These are phyloP conservation scores for Comarum palustre DNA, from an alignment of 306 rosid genomes.

Conservation along the genomic window DNA sequence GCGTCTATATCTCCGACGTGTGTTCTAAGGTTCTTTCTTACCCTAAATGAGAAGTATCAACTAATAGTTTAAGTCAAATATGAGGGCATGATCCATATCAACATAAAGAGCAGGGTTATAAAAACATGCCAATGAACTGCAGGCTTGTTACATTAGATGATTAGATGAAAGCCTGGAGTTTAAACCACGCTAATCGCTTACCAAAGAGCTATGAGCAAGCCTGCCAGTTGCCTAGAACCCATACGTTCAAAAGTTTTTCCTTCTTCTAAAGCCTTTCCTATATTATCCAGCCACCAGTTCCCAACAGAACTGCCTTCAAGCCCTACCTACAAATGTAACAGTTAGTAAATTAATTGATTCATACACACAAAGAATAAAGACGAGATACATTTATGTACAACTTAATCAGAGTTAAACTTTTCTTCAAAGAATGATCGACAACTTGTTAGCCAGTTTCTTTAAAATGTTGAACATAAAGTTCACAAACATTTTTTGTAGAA, in stretches of 20 bases:
- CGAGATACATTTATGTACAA: too few species aligned
- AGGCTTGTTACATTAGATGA: neutral
- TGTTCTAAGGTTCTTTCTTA: conserved; percentile 80
- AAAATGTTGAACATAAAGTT: neutral
- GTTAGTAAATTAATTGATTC: too few species aligned
- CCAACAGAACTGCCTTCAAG: conserved; percentile 99
- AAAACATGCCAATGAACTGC: neutral
- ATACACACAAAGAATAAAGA: too few species aligned
- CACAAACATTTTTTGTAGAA: neutral
- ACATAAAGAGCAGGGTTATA: conserved; percentile 5
- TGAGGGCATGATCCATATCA: conserved; percentile 10
- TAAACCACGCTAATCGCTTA: conserved; percentile 34
- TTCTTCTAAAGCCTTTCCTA: conserved; percentile 91
- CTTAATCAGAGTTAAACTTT: neutral
- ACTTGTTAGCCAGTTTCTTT: conserved; percentile 9
- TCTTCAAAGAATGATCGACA: neutral
- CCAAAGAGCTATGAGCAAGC: conserved; percentile 98
- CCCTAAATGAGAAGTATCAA: conserved; percentile 59
- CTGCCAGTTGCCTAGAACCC: conserved; percentile 99
- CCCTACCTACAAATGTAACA: conserved; percentile 73
- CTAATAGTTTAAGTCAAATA: conserved; percentile 17
- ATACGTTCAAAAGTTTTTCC: conserved; percentile 86
- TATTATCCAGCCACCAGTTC: conserved; percentile 95
- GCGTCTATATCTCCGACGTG: conserved; percentile 94
- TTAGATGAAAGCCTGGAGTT: too few species aligned